These are phyloP conservation scores for Ottelia alismoides DNA, from an alignment of 106 monocot species.

Conservation along the genomic window DNA sequence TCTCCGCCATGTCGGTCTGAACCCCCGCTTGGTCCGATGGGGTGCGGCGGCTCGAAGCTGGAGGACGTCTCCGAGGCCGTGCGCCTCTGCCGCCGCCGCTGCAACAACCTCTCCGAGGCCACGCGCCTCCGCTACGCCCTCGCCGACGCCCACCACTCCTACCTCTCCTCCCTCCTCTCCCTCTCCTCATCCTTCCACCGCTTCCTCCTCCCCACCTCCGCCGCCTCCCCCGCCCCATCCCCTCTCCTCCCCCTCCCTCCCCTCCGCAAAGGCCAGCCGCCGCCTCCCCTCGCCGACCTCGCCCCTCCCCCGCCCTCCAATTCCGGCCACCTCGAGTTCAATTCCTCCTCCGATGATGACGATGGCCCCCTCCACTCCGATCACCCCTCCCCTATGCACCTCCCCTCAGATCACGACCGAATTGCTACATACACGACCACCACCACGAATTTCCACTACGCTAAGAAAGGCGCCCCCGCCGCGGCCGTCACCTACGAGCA, in stretches of 20 bases:
- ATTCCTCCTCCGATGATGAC: conserved; percentile 14
- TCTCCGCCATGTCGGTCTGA: neutral
- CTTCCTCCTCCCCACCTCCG: conserved; percentile 14
- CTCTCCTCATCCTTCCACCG: conserved; percentile 36
- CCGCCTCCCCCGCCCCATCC: conserved; percentile 5
- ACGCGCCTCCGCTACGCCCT: conserved; percentile 57
- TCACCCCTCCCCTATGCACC: neutral
- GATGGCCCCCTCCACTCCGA: conserved; percentile 45
- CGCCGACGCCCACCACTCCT: conserved; percentile 58
- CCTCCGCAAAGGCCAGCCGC: conserved; percentile 38
- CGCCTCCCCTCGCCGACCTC: conserved; percentile 6
- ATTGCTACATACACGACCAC: neutral
- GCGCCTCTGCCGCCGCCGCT: conserved; percentile 41
- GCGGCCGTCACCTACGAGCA: conserved; percentile 5
- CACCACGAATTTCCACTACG: conserved; percentile 3
- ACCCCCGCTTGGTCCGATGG: conserved; percentile 25
- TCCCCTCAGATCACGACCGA: neutral
- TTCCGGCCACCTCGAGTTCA: no score
- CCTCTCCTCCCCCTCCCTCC: conserved; percentile 19
- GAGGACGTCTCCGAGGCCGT: conserved; percentile 60
- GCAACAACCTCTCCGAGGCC: conserved; percentile 40
- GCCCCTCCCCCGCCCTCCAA: neutral
- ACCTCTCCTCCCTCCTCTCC: conserved; percentile 41
- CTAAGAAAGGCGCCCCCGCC: neutral
- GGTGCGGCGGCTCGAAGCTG: conserved; percentile 62